Base-by-base conservation (phyloP, 1,284 basidiomycete species). In the Peniophora sp. region DNA sequence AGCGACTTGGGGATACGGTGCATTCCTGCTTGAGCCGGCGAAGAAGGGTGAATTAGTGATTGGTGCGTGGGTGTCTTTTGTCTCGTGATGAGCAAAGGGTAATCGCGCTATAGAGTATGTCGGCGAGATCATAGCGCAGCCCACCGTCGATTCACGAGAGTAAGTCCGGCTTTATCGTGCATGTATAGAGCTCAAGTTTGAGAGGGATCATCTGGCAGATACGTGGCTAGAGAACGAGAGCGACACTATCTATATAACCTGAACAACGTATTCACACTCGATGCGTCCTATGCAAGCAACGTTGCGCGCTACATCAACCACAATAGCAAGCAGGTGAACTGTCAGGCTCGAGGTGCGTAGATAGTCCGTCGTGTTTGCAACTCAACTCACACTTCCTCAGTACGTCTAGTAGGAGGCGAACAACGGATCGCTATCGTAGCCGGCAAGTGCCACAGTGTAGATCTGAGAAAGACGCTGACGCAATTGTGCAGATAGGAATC, bases 291-390 rank as follows among this genome's bases (percentile, higher is more conserved):
- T 27, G 58, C 69, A 2, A 81, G 80, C 0, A 83, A 83, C 58
- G 68, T 72, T 48, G 71, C 74, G 3, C 66, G 81, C 18, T 84
- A 74, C 56, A 64, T 84, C 24, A 84, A 84, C 52, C 75, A 83
- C 49, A 59, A 60, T 0, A 50, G 55, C 3, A 52, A 53, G 3
- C 47, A 55, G 9, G 64, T 64, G 1, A 81, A 81, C 53, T 76
- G 77, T 47, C 48, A 48, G 0, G 69, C 74, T 3, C 50, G 11
- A 17, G 54, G 80, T 79, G 53, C 51, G 68, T 55, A 11, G 59
- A 42, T 11, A n/a, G 18, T 18, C 49, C 11, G 5, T 11, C n/a
- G 14, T n/a, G 27, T 36, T 20, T 3, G 24, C 42, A 52, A 23
- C 43, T 9, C 43, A 11, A 9, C 43, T 45, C n/a, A 24, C 20